Evolutionary conservation across 768 basidiomycete genomes (phyloP), one percentile per base, ranked within the genome.

Genomic region (Boletales sp.): DNA sequence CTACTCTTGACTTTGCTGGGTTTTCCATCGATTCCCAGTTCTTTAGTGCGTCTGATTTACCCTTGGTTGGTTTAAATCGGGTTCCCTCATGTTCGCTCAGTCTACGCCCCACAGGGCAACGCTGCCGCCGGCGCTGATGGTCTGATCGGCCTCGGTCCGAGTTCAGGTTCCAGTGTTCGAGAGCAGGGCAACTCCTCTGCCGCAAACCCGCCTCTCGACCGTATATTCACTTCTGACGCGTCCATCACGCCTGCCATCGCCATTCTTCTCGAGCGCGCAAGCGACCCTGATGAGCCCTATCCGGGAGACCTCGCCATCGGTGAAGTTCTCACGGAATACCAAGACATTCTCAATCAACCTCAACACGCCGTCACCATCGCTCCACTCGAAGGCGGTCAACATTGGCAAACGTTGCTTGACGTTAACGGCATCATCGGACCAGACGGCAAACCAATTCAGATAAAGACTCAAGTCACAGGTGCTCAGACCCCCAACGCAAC

Each of bases 361-460:
- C 73, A 74, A 53, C 73, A 84, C 28, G 54, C 72, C 10, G 80
- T 88, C 35, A 69, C 74, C 2, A 53, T 60, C 14, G 66, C 76
- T 6, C 55, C 72, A 17, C 54, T 67, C 3, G 44, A 60, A 4
- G 70, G 65, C 14, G 70, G 76, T 48, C 86, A 86, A 60, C 84
- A 88, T 56, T 86, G 85, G 72, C 81, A 83, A 55, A 70, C 81
- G 0, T 66, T 84, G 21, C 72, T 87, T 8, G 87, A 88, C 55
- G 64, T 72, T 11, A 69, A 84, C 53, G 82, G 82, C 2, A 69
- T 88, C 46, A 75, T 82, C 19, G 86, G 82, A 2, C 83, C 84
- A 0, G 75, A 83, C 48, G 82, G 82, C 7, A 61, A 78, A 28
- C 51, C 68, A 15, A 77, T 85, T 38, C 57, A 69, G 17, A 57